Conservation (phyloP, 352 stramenopile genomes). For the Globisporangium rhizosaccharum region DNA sequence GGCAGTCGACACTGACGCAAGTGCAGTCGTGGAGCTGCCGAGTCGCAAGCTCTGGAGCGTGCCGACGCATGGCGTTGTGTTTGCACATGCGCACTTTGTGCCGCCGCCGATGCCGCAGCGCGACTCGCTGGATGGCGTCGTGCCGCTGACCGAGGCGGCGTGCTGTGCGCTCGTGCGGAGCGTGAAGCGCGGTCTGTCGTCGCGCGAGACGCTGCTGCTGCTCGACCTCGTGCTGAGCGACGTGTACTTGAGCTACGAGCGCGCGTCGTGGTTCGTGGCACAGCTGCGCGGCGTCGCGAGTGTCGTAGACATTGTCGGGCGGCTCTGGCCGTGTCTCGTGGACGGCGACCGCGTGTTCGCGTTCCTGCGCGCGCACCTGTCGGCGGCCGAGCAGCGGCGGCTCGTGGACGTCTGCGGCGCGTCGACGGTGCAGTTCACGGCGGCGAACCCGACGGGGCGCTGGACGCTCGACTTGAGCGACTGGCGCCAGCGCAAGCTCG, state of each 20-base stretch:
- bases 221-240: slow-evolving; percentile 48
- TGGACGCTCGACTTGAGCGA: slow-evolving; percentile 53
- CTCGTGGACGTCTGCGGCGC: slow-evolving; percentile 48
- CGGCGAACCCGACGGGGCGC: slow-evolving; percentile 49
- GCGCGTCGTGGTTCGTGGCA: slow-evolving; percentile 37
- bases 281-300: slow-evolving; percentile 32
- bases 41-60: slow-evolving; percentile 28
- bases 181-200: slow-evolving; percentile 45
- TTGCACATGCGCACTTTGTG: slow-evolving; percentile 33
- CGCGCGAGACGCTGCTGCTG: slow-evolving; percentile 38
- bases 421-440: slow-evolving; percentile 52
- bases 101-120: slow-evolving; percentile 26
- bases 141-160: slow-evolving; percentile 20
- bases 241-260: slow-evolving; percentile 36
- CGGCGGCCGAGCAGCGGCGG: slow-evolving; percentile 34
- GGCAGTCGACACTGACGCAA: slow-evolving; percentile 22
- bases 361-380: slow-evolving; percentile 47
- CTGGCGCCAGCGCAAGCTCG: slow-evolving; percentile 50
- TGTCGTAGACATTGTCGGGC: slow-evolving; percentile 48
- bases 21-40: slow-evolving; percentile 24
- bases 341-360: slow-evolving; percentile 44
- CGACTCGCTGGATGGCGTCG: slow-evolving; percentile 4
- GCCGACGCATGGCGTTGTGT: slow-evolving; percentile 31
- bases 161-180: slow-evolving; percentile 40
- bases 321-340: slow-evolving; percentile 46